Conservation (phyloP, 768 basidiomycete species). For the Leucocoprinus leucothites region DNA sequence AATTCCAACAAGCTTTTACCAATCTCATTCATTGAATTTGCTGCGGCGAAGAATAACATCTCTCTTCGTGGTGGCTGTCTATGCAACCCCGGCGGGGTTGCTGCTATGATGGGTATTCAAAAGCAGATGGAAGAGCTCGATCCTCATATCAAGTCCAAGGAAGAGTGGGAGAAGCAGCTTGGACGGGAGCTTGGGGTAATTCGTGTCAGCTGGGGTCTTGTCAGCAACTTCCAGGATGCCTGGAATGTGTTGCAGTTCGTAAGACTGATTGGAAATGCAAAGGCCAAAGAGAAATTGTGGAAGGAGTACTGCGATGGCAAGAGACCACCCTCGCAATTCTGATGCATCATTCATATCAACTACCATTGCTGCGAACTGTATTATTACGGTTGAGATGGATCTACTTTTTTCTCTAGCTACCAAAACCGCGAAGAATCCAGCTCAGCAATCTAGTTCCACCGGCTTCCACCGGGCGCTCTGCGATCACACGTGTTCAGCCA, state of each 20-base stretch:
- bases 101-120: conserved; percentile 64
- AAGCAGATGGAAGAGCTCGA: conserved; percentile 53
- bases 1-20: conserved; percentile 64
- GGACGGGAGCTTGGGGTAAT: conserved; percentile 73
- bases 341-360: no score
- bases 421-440: no score
- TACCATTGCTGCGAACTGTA: no score
- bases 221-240: conserved; percentile 73
- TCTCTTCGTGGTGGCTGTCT: conserved; percentile 86
- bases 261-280: conserved; percentile 30
- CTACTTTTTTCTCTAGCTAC: no score
- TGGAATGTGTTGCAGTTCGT: conserved; percentile 55
- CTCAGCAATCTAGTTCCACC: no score
- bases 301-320: no score
- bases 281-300: no score
- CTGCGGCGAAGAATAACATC: conserved; percentile 59
- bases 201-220: conserved; percentile 74
- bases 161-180: conserved; percentile 39
- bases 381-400: no score
- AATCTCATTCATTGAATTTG: conserved; percentile 69
- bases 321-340: no score
- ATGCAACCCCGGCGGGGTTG: conserved; percentile 83
- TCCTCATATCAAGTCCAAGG: conserved; percentile 29
- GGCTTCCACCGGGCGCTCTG: no score
- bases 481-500: no score